Percentiles rank a stretch among this genome's conserved stretches.
Evolutionary conservation across 441 rosid genomes (phyloP).

Genomic region (Croton laevigatus): DNA sequence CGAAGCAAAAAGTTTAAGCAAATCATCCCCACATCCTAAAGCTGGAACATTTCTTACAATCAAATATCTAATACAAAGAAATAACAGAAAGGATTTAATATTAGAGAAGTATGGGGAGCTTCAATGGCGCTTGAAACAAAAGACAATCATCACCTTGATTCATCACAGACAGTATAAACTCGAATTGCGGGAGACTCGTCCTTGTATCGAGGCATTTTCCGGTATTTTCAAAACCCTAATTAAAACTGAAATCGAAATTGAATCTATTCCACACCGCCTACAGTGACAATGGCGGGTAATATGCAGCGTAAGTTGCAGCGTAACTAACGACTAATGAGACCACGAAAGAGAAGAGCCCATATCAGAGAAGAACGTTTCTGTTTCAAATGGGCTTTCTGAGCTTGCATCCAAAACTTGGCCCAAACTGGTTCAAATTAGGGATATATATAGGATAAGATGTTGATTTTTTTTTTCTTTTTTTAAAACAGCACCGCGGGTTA

Average conservation of each 20-base stretch:
- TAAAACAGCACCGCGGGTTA: too few species aligned
- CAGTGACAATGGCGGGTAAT: neutral
- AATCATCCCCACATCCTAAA: constrained; percentile 80
- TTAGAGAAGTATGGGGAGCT: neutral
- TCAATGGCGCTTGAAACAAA: neutral
- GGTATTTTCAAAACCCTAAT: neutral
- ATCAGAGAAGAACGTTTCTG: neutral
- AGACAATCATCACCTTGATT: constrained; percentile 57
- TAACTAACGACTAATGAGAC: neutral
- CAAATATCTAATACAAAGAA: constrained; percentile 48
- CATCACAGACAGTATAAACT: constrained; percentile 81
- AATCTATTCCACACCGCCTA: neutral
- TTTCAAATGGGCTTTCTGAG: neutral
- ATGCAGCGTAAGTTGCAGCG: too few species aligned
- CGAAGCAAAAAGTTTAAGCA: constrained; percentile 57
- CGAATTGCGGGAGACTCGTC: constrained; percentile 68
- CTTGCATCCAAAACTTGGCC: neutral
- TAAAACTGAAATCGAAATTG: neutral
- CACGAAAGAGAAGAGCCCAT: neutral
- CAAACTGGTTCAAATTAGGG: neutral
- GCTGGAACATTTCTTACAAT: constrained; percentile 77
- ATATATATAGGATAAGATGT: too few species aligned
- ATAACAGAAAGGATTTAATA: neutral
- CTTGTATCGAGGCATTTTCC: constrained; percentile 57
- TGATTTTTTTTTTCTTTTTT: too few species aligned